Evolutionary conservation across 2,329 filamentous ascomycete genomes (phyloP).

Genomic region (Kalaharituber pfeilii): DNA sequence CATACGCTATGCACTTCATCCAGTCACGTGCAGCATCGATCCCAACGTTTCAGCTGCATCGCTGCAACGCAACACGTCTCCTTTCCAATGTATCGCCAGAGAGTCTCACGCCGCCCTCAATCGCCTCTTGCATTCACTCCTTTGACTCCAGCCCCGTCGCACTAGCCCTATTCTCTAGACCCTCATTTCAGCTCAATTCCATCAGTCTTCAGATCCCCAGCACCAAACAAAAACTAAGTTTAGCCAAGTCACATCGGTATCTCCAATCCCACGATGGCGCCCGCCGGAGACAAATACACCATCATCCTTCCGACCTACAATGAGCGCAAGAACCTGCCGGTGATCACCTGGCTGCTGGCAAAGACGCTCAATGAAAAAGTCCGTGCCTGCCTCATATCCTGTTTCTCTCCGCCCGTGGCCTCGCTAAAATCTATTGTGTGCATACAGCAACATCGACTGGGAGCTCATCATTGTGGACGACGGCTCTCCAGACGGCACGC

Average conservation of each 20-base stretch:
- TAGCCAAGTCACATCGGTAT: not conserved
- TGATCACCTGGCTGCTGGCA: constrained; percentile 86
- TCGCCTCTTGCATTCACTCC: not conserved
- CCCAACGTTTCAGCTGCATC: no score
- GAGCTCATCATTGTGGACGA: constrained; percentile 98
- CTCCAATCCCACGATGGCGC: not conserved
- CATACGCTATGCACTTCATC: no score
- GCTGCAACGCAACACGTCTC: not conserved
- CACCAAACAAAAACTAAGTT: not conserved
- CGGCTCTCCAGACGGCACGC: constrained; percentile 87
- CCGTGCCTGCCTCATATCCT: constrained; percentile 22
- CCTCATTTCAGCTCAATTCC: not conserved
- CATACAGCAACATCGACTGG: constrained; percentile 69
- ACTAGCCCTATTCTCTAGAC: not conserved
- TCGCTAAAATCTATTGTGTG: not conserved
- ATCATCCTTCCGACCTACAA: constrained; percentile 98
- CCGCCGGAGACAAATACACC: constrained; percentile 42
- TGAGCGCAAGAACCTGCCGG: constrained; percentile 89
- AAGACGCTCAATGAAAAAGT: constrained; percentile 81
- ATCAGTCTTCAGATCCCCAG: not conserved
- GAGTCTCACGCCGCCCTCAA: not conserved
- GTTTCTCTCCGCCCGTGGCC: constrained; percentile 2
- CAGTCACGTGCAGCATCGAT: no score
- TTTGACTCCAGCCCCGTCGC: not conserved
- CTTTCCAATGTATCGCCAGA: no score